Evolutionary conservation across 2,329 filamentous ascomycete genomes (phyloP).

Genomic region (Aspergillus nomiae): DNA sequence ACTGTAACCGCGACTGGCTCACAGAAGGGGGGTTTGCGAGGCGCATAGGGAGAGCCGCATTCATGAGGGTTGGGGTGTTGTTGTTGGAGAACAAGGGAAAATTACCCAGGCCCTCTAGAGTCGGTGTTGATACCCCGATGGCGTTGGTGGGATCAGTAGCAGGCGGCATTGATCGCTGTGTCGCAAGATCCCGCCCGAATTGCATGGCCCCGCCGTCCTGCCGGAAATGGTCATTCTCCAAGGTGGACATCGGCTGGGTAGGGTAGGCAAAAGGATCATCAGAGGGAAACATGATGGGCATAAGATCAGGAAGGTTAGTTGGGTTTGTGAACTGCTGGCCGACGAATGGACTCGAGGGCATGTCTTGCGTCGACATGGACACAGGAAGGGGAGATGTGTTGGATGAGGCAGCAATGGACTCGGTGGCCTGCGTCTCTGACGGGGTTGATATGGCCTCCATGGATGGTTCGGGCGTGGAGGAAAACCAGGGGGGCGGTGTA

Average conservation of each 20-base stretch:
- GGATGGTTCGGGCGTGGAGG: conserved; percentile 29
- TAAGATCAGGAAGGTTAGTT: conserved; percentile 47
- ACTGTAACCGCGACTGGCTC: conserved; percentile 32
- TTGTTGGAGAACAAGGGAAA: conserved; percentile 28
- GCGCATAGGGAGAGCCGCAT: conserved; percentile 31
- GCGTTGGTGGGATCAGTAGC: conserved; percentile 18
- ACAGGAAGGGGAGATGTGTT: conserved; percentile 21
- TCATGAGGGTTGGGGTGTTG: conserved; percentile 23
- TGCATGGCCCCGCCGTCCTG: conserved; percentile 27
- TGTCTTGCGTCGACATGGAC: conserved; percentile 26
- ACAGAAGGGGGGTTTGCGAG: conserved; percentile 23
- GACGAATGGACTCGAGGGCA: conserved; percentile 28
- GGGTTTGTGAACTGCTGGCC: conserved; percentile 36
- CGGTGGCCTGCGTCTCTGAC: conserved; percentile 26
- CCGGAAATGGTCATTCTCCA: conserved; percentile 46
- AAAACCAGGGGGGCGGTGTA: conserved; percentile 25
- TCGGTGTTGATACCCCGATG: conserved; percentile 24
- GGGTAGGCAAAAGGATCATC: conserved; percentile 54
- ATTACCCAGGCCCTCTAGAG: conserved; percentile 31
- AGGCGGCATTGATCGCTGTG: conserved; percentile 17
- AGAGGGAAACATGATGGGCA: conserved; percentile 55
- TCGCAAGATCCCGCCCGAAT: conserved; percentile 27
- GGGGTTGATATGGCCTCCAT: conserved; percentile 35
- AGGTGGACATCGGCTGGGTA: conserved; percentile 50
- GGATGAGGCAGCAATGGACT: conserved; percentile 22